These are phyloP conservation scores for Discostella stelligeroides DNA, from an alignment of 108 stramenopile species.

Conservation along the genomic window DNA sequence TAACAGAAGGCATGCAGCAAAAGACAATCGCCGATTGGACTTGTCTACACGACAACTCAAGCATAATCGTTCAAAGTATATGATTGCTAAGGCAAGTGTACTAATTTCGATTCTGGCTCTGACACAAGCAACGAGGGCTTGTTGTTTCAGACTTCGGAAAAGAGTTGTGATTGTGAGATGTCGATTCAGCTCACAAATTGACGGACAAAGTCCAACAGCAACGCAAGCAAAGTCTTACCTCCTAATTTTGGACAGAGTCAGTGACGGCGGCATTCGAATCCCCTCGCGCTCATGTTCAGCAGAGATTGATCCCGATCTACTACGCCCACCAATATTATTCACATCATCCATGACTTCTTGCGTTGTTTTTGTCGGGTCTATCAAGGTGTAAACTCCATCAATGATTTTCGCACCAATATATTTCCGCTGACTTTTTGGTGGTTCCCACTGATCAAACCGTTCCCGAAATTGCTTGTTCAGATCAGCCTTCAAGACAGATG, in stretches of 20 bases:
- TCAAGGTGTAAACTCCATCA: constrained; percentile 80
- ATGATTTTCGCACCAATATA: constrained; percentile 77
- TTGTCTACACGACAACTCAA: constrained; percentile 93
- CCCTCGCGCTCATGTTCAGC: constrained; percentile 54
- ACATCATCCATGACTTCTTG: constrained; percentile 39
- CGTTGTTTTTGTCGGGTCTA: constrained; percentile 67
- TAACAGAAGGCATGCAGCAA: constrained; percentile 91
- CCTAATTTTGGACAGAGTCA: constrained; percentile 92
- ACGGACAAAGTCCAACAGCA: background rate
- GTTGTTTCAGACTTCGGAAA: constrained; percentile 65
- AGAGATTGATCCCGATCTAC: constrained; percentile 36
- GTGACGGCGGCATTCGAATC: constrained; percentile 91
- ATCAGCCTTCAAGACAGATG: constrained; percentile 85
- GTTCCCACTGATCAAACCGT: constrained; percentile 90
- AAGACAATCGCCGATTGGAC: constrained; percentile 85
- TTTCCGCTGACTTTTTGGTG: constrained; percentile 60
- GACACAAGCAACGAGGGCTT: constrained; percentile 77
- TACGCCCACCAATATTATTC: constrained; percentile 22
- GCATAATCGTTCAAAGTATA: constrained; percentile 93
- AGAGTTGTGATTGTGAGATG: background rate
- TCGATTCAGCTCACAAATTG: background rate
- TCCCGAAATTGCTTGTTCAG: constrained; percentile 94
- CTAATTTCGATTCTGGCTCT: constrained; percentile 81
- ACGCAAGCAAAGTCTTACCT: background rate
- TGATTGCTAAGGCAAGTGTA: constrained; percentile 86